Evolutionary conservation across 176 grass and related monocot species (phyloP), one percentile per base, ranked within the genome.

Genomic region (Secale cereale): DNA sequence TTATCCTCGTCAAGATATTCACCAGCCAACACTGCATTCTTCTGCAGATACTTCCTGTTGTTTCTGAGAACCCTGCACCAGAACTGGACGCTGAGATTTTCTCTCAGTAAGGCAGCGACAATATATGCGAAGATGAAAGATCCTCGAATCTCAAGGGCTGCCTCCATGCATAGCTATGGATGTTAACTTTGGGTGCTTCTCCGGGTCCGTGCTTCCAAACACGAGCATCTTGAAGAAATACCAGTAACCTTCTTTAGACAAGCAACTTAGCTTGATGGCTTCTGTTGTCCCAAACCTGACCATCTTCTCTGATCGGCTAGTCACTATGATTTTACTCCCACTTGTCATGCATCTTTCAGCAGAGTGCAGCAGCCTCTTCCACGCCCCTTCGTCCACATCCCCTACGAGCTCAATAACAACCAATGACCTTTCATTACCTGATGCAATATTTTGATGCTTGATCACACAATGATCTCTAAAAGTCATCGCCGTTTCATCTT

Each of bases 151-250:
- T 7, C 10, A 0, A 19, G 11, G 2, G 84, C 78, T 5, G 86
- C 6, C 78, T 78, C 45, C n/a, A 37, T 78, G 33, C n/a, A 37
- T 20, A 11, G 78, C 83, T 2, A 90, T 35, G 29, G 72, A 70
- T 16, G 14, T 67, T 9, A 88, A 1, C 64, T 59, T 59, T 6
- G 72, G 31, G 8, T 50, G 28, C 6, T 88, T 33, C n/a, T 8
- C 59, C 0, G 67, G 43, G 8, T 91, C 89, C 1, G 68, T 43
- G 23, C 67, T 69, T 17, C 89, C 89, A n/a, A 91, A 91, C 5
- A 57, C 43, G 4, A 45, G 3, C 30, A 35, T 37, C 75, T 35
- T 76, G 37, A 84, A 88, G 20, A 76, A 61, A 4, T 77, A 84
- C 72, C 78, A 78, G 20, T 76, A 75, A 2, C 76, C 85, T 17